phyloP scores from a whole-genome alignment of 192 early-diverging fungal genomes.

The Coemansia sp. region DNA sequence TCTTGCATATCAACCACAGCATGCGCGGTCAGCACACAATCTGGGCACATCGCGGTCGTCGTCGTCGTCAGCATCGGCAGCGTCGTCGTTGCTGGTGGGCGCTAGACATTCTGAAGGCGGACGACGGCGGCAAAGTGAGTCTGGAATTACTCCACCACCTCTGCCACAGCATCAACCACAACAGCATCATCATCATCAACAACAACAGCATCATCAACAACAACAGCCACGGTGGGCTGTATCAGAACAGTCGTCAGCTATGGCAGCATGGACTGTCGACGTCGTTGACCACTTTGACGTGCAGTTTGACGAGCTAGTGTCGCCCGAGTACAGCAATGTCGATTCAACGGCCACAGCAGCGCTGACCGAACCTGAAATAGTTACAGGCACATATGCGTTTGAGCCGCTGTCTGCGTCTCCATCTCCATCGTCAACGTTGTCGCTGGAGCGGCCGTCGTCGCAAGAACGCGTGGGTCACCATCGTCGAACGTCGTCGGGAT shows the following conservation, averaged over 20 bases:
- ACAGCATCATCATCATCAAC: constrained; percentile 3
- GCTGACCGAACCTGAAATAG: constrained; percentile 14
- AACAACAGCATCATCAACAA: constrained; percentile 6
- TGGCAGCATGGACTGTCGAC: constrained; percentile 44
- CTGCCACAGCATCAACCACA: background rate
- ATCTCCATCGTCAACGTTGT: background rate
- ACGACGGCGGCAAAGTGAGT: constrained; percentile 13
- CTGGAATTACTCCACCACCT: background rate
- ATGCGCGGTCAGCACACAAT: constrained; percentile 5
- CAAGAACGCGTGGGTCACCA: constrained; percentile 13
- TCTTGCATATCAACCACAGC: background rate
- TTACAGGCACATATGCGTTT: constrained; percentile 19
- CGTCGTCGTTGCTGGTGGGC: background rate
- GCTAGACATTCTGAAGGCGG: background rate
- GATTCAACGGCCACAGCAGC: background rate
- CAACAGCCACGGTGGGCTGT: constrained; percentile 11
- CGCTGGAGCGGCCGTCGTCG: background rate
- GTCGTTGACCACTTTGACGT: constrained; percentile 49
- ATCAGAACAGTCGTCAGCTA: constrained; percentile 46
- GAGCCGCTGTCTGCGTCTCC: constrained; percentile 6
- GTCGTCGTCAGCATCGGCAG: constrained; percentile 1
- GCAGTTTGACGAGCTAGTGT: constrained; percentile 48
- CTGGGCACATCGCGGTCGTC: background rate
- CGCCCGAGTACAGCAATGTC: constrained; percentile 8
- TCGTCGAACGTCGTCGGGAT: constrained; percentile 43